Conservation (phyloP, 2,329 filamentous ascomycete species). For the Aquanectria penicillioides region DNA sequence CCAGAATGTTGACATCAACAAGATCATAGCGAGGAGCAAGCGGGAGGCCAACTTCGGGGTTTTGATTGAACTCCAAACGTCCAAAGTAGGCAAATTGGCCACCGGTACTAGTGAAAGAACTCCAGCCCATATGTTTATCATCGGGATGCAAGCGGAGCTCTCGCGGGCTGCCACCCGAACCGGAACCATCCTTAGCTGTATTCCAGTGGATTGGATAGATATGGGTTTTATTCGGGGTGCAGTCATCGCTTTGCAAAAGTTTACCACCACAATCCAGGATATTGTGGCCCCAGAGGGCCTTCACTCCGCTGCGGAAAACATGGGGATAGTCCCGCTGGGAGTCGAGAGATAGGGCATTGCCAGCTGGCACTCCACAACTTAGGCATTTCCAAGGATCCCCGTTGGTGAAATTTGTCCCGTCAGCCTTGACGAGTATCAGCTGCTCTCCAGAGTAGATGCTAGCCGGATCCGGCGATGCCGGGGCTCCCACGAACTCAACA, state of each 20-base stretch:
- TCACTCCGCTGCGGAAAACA: constrained; percentile 50
- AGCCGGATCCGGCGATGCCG: constrained; percentile 48
- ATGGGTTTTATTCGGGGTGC: neutral
- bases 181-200: constrained; percentile 39
- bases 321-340: constrained; percentile 53
- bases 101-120: constrained; percentile 44
- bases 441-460: constrained; percentile 56
- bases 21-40: constrained; percentile 51
- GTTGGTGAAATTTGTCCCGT: constrained; percentile 52
- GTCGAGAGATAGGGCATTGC: constrained; percentile 42
- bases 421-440: constrained; percentile 54
- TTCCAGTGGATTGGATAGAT: constrained; percentile 26
- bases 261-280: constrained; percentile 51
- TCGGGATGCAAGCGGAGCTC: constrained; percentile 59
- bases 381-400: constrained; percentile 60
- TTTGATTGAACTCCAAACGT: constrained; percentile 52
- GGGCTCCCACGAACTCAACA: constrained; percentile 54
- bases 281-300: constrained; percentile 46
- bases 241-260: constrained; percentile 40
- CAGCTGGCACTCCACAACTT: constrained; percentile 52
- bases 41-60: constrained; percentile 42
- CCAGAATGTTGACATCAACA: constrained; percentile 49
- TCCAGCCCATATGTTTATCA: constrained; percentile 54
- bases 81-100: constrained; percentile 48
- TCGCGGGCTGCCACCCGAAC: constrained; percentile 46